Evolutionary conservation across 1,284 basidiomycete species (phyloP).

Genomic region (Ustilago loliicola): DNA sequence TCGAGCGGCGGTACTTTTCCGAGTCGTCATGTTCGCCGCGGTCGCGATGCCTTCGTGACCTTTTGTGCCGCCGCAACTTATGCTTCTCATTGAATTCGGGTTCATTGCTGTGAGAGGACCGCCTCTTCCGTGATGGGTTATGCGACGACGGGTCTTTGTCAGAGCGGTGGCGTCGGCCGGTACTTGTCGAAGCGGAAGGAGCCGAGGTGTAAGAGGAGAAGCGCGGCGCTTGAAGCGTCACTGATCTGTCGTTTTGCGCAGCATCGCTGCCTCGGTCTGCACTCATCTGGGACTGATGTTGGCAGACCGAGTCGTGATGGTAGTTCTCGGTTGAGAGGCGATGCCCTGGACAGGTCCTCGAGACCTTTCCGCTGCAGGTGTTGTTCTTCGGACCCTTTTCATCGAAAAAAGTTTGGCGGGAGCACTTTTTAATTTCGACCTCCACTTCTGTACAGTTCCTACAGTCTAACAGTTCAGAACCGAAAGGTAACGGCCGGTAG

Average conservation of each 20-base stretch:
- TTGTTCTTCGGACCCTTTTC: slow-evolving; percentile 11
- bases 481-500: slow-evolving; percentile 29
- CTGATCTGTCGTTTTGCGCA: neutral
- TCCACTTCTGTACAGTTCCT: neutral
- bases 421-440: neutral
- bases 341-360: too few species aligned
- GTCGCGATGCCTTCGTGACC: neutral
- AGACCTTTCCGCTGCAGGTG: neutral
- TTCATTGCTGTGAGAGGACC: neutral
- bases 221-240: slow-evolving; percentile 8
- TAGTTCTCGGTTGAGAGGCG: neutral
- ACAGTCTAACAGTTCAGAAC: neutral
- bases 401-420: slow-evolving; percentile 9
- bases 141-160: neutral
- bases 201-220: slow-evolving; percentile 17
- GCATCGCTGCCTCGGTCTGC: slow-evolving; percentile 23
- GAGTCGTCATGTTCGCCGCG: neutral
- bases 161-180: neutral
- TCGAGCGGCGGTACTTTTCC: neutral
- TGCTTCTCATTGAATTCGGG: neutral
- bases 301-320: slow-evolving; percentile 31
- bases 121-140: neutral
- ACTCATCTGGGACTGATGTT: slow-evolving; percentile 19
- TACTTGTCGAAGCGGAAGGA: slow-evolving; percentile 7
- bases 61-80: neutral